Evolutionary conservation across 352 stramenopile species (phyloP), one percentile per base, ranked within the genome.

Genomic region (Globisporangium nunn): DNA sequence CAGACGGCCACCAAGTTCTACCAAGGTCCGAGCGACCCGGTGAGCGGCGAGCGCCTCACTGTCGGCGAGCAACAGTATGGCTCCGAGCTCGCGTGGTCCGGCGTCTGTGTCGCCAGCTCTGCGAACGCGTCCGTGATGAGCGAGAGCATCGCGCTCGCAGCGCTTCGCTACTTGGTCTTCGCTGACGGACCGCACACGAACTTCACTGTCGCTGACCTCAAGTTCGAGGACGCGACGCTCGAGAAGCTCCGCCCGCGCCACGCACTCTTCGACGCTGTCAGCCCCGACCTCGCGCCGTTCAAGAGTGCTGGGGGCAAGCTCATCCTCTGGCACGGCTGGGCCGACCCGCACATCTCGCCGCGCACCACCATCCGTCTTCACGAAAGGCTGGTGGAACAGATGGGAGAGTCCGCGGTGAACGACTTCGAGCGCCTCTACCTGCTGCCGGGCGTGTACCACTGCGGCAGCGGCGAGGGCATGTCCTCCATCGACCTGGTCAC

Each of bases 341-440:
- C 71, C 10, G 68, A 80, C 57, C 71, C 70, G 12, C 71, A 77
- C 49, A 80, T 80, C 50, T 75, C 71, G n/a, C 63, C 71, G 6
- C 71, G 66, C 50, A 74, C 68, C 35, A 80, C 66, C 0, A 80
- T 79, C 48, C 64, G 67, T 7, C 75, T 68, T 47, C 66, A 80
- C 52, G 71, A 80, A 64, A 64, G 62, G 18, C 52, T 77, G 7
- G 48, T 72, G 54, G 50, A 47, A 18, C 44, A 63, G 23, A 75
- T 80, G 71, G 68, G 71, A 14, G 54, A 61, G 29, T 31, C 61
- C 3, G 57, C 44, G 0, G 44, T 49, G 44, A 41, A 41, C 35
- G 59, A 73, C n/a, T 77, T 80, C 23, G 67, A 77, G 40, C 68
- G 68, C 37, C 35, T 80, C 46, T 80, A 81, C 49, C 60, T 80